phyloP scores from a whole-genome alignment of 805 yeast genomes.

The Candida golubevii region DNA sequence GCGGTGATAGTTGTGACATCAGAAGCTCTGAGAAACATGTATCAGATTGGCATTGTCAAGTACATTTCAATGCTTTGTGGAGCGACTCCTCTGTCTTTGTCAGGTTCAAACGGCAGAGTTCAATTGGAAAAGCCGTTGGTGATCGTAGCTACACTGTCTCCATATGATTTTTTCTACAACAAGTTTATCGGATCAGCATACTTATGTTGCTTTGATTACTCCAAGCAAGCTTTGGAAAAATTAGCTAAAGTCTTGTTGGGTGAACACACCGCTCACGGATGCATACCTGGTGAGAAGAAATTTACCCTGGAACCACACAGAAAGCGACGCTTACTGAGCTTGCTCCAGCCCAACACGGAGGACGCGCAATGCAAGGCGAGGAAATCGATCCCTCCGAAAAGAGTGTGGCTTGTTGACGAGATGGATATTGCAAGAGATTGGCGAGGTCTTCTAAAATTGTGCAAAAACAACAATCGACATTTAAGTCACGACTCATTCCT shows the following conservation, averaged over 20 bases:
- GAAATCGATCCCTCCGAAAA: slow-evolving; percentile 23
- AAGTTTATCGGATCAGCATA: slow-evolving; percentile 53
- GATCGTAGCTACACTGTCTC: slow-evolving; percentile 57
- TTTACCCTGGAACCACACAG: slow-evolving; percentile 21
- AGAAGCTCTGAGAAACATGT: slow-evolving; percentile 56
- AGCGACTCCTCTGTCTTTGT: slow-evolving; percentile 30
- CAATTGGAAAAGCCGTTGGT: slow-evolving; percentile 48
- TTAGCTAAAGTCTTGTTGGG: slow-evolving; percentile 54
- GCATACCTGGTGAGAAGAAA: slow-evolving; percentile 52
- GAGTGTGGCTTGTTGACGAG: slow-evolving; percentile 56
- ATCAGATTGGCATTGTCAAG: slow-evolving; percentile 58
- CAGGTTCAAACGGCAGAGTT: slow-evolving; percentile 17
- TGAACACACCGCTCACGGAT: slow-evolving; percentile 45
- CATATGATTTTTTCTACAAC: slow-evolving; percentile 57
- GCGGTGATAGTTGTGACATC: slow-evolving; percentile 52
- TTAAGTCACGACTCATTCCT: slow-evolving; percentile 25
- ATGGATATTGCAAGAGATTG: slow-evolving; percentile 49
- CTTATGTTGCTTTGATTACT: slow-evolving; percentile 59
- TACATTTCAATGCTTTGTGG: slow-evolving; percentile 54
- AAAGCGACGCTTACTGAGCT: slow-evolving; percentile 22
- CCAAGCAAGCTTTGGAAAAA: slow-evolving; percentile 46
- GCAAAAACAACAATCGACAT: slow-evolving; percentile 32
- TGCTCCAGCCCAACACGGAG: slow-evolving; percentile 8
- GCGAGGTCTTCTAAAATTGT: slow-evolving; percentile 41
- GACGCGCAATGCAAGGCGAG: slow-evolving; percentile 3